Evolutionary conservation across 306 rosid species (phyloP), one percentile per base, ranked within the genome.

Genomic region (Castanea crenata): DNA sequence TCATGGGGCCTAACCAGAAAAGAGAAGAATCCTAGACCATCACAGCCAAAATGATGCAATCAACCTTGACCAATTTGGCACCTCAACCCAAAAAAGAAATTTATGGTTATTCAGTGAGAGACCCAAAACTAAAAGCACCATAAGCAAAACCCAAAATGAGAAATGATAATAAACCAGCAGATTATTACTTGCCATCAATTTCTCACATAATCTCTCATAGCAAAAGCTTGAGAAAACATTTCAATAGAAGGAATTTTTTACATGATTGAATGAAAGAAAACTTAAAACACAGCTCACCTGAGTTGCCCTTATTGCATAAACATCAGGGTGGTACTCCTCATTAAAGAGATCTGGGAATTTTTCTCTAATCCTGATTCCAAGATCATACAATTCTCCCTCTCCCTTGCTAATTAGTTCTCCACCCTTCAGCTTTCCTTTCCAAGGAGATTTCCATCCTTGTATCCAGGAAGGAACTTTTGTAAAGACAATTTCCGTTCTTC

Each of bases 281-380:
- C 13, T 32, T 65, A 64, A 71, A 76, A 55, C 54, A 63, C 29
- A 76, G 82, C 79, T 81, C 62, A 90, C 99, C 87, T 95, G 99
- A 77, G 97, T 85, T 58, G 98, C 88, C 84, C 76, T 90, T 75
- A 95, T 81, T 59, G 96, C 56, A 85, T 92, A 92, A 73, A 91
- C 76, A 74, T 92, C 92, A 0, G 98, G 96, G 85, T 92, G 92
- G 87, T 95, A 95, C 35, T 90, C 95, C 72, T 92, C 96, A 16
- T 76, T 80, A 83, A 95, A 95, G 82, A 95, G 77, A 87, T 61
- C 75, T 10, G 91, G 86, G 79, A 92, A 95, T 69, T 76, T 89
- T 79, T 82, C 91, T 86, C 94, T 87, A 75, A 79, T 82, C 84
- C 94, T 86, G 77, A 85, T 81, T 76, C 94, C 99, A 51, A 95